Conservation (phyloP, 1,284 basidiomycete genomes). For the Melampsora occidentalis region DNA sequence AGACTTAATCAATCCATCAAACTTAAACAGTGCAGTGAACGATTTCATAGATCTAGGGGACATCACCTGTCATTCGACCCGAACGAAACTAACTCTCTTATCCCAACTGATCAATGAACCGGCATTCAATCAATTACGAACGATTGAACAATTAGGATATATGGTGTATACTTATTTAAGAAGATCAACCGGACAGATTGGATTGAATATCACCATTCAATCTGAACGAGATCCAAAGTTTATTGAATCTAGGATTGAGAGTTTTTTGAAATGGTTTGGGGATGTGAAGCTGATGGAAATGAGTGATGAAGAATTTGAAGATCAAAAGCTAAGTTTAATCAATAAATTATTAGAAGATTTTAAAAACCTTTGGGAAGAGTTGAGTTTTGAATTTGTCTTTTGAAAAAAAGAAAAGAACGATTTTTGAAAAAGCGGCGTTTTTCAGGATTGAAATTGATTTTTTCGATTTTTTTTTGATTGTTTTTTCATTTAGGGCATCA, state of each 20-base stretch:
- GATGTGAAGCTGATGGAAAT: constrained; percentile 56
- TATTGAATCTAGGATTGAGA: constrained; percentile 82
- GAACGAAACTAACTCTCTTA: constrained; percentile 55
- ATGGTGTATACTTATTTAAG: constrained; percentile 61
- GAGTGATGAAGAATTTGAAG: constrained; percentile 64
- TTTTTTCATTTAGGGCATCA: constrained; percentile 14
- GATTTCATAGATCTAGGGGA: constrained; percentile 52
- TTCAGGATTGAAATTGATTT: not conserved
- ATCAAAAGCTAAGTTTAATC: constrained; percentile 65
- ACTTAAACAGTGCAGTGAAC: constrained; percentile 71
- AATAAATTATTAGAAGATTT: constrained; percentile 69
- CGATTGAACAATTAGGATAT: constrained; percentile 94
- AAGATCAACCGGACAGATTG: constrained; percentile 66
- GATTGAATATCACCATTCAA: constrained; percentile 84
- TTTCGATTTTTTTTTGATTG: not conserved
- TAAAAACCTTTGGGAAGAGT: constrained; percentile 70
- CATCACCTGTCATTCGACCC: constrained; percentile 59
- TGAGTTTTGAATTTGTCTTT: constrained; percentile 15
- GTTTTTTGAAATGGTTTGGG: constrained; percentile 63
- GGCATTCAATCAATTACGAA: constrained; percentile 89
- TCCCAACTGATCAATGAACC: constrained; percentile 81
- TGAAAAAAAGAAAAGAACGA: not conserved
- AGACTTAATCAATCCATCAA: constrained; percentile 76
- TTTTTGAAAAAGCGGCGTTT: too few relatives aligned
- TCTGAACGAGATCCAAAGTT: constrained; percentile 80